A percentile compares a stretch with the other conserved stretches of the same genome.
phyloP scores from a whole-genome alignment of 495 filamentous ascomycete genomes.

The Hypomontagnella monticulosa region DNA sequence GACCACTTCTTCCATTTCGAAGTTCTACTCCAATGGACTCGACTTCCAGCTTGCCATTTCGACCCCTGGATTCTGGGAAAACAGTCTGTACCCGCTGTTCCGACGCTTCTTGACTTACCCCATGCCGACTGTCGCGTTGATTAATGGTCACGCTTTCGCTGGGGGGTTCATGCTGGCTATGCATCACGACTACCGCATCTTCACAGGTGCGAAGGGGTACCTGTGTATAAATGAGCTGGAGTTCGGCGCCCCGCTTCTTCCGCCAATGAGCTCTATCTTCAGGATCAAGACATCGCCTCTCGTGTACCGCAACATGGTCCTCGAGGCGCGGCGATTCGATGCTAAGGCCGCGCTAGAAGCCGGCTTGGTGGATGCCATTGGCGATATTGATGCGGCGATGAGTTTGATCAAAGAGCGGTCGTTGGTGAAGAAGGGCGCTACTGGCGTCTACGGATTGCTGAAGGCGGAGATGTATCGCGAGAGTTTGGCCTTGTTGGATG shows the following conservation, averaged over 20 bases:
- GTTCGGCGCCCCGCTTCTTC: slow-evolving; percentile 74
- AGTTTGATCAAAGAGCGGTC: slow-evolving; percentile 63
- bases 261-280: slow-evolving; percentile 79
- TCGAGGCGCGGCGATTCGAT: slow-evolving; percentile 73
- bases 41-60: slow-evolving; percentile 67
- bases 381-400: slow-evolving; percentile 68
- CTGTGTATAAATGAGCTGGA: slow-evolving; percentile 82
- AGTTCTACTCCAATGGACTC: slow-evolving; percentile 86
- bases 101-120: slow-evolving; percentile 73
- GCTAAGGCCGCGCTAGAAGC: slow-evolving; percentile 67
- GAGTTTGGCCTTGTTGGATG: slow-evolving; percentile 62
- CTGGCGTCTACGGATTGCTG: slow-evolving; percentile 71
- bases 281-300: slow-evolving; percentile 68
- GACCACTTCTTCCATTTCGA: slow-evolving; percentile 75
- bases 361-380: slow-evolving; percentile 74
- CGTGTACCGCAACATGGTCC: slow-evolving; percentile 69
- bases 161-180: slow-evolving; percentile 82
- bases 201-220: slow-evolving; percentile 73
- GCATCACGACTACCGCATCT: slow-evolving; percentile 84
- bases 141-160: slow-evolving; percentile 86
- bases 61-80: slow-evolving; percentile 62
- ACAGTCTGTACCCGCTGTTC: slow-evolving; percentile 68
- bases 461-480: slow-evolving; percentile 79
- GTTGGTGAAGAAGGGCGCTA: slow-evolving; percentile 66
- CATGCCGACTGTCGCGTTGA: slow-evolving; percentile 81